Evolutionary conservation across 768 basidiomycete genomes (phyloP).

Genomic region (Scleroderma citrinum): DNA sequence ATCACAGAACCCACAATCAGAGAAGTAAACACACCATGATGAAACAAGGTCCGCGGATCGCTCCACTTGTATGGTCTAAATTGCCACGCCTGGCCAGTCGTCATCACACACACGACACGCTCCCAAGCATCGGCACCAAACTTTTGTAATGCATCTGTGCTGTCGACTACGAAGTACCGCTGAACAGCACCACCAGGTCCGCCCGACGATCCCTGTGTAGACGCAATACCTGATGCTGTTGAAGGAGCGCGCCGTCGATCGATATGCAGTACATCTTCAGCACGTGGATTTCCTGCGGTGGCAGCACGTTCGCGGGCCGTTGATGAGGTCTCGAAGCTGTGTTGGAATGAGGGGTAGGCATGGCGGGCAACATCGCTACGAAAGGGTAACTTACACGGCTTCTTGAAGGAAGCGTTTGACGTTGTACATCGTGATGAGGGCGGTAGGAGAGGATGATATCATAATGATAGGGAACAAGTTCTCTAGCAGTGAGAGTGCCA

Average conservation of each 20-base stretch:
- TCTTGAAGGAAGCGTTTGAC: constrained; percentile 93
- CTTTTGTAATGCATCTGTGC: constrained; percentile 86
- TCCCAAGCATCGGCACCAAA: constrained; percentile 95
- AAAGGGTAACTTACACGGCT: constrained; percentile 47
- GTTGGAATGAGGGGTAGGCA: neutral
- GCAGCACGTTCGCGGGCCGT: constrained; percentile 65
- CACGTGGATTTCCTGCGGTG: constrained; percentile 62
- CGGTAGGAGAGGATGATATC: constrained; percentile 90
- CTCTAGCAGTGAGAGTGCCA: constrained; percentile 33
- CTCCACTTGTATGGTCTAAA: constrained; percentile 96
- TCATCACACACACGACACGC: constrained; percentile 95
- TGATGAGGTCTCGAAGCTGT: constrained; percentile 69
- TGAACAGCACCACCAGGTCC: constrained; percentile 37
- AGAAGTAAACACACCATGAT: constrained; percentile 60
- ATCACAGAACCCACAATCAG: neutral
- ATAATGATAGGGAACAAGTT: constrained; percentile 92
- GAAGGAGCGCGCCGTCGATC: constrained; percentile 69
- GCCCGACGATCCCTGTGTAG: neutral
- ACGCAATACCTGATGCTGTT: constrained; percentile 16
- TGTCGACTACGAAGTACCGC: constrained; percentile 85
- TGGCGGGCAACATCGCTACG: neutral
- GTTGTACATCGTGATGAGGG: constrained; percentile 97
- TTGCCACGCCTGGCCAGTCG: constrained; percentile 98
- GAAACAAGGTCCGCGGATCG: constrained; percentile 87
- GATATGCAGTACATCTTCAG: constrained; percentile 84